Evolutionary conservation across 1,284 basidiomycete species (phyloP).

Genomic region (Austroboletus niveus): DNA sequence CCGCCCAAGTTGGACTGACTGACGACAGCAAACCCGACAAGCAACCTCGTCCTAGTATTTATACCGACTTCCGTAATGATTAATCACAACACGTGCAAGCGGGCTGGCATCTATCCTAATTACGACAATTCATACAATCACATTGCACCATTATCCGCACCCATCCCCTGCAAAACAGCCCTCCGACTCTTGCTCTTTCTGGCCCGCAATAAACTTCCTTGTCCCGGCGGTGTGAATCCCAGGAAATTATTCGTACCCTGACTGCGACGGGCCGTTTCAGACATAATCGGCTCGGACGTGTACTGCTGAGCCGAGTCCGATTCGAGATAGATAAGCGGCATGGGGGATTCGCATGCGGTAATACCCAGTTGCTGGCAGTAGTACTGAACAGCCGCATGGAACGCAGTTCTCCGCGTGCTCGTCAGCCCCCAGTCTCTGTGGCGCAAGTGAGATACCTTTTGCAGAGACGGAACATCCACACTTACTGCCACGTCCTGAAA

Average conservation of each 20-base stretch:
- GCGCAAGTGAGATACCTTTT: slow-evolving; percentile 6
- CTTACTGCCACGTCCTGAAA: slow-evolving; percentile 46
- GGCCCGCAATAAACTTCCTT: slow-evolving; percentile 36
- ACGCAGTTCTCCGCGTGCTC: slow-evolving; percentile 62
- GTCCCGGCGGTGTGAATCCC: slow-evolving; percentile 51
- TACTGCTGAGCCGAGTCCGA: slow-evolving; percentile 36
- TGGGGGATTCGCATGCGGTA: slow-evolving; percentile 52
- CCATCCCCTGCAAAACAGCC: slow-evolving; percentile 43
- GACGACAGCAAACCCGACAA: background rate
- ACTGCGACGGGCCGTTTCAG: background rate
- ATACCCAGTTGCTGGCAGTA: slow-evolving; percentile 70
- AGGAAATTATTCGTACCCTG: slow-evolving; percentile 31
- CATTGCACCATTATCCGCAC: slow-evolving; percentile 22
- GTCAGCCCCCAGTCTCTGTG: slow-evolving; percentile 61
- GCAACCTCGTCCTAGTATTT: slow-evolving; percentile 15
- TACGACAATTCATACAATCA: background rate
- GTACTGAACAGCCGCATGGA: slow-evolving; percentile 71
- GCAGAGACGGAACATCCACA: background rate
- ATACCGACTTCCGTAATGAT: slow-evolving; percentile 28
- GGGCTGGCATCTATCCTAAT: background rate
- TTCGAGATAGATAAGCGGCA: slow-evolving; percentile 50
- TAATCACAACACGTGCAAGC: slow-evolving; percentile 15
- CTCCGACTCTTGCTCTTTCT: slow-evolving; percentile 51
- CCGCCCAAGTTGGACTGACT: slow-evolving; percentile 14
- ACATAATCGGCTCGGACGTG: slow-evolving; percentile 9